Evolutionary conservation across 140 eudicot genomes (phyloP).

Genomic region (Ambrosia hybrid): DNA sequence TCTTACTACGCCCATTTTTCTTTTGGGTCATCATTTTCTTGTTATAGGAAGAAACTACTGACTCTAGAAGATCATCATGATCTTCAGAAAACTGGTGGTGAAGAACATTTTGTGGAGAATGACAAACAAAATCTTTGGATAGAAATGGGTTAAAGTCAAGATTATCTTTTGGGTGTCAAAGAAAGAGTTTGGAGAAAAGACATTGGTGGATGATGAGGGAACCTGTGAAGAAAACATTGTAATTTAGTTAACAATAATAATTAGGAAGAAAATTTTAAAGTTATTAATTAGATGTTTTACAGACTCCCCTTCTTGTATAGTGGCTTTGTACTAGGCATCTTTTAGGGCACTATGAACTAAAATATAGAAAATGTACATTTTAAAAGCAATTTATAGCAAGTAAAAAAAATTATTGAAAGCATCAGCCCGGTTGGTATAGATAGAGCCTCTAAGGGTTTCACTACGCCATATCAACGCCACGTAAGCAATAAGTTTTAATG

Average conservation of each 20-base stretch:
- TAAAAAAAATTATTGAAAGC: not conserved
- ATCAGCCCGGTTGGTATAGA: not conserved
- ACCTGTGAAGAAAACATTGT: not conserved
- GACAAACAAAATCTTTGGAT: not conserved
- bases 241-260: too few species aligned
- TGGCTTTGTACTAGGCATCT: not conserved
- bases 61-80: slow-evolving; percentile 19
- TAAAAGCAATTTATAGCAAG: not conserved
- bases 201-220: not conserved
- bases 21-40: slow-evolving; percentile 18
- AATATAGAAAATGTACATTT: not conserved
- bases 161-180: not conserved
- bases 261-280: too few species aligned
- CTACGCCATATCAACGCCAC: too few species aligned
- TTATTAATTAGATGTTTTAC: not conserved
- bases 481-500: too few species aligned
- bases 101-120: slow-evolving; percentile 1
- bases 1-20: slow-evolving; percentile 50
- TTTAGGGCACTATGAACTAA: not conserved
- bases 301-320: not conserved
- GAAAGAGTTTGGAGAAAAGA: slow-evolving; percentile 3
- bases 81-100: slow-evolving; percentile 4
- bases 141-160: not conserved
- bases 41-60: slow-evolving; percentile 20
- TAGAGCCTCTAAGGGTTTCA: too few species aligned